These are phyloP conservation scores for Telfairia occidentalis DNA, from an alignment of 331 rosid genomes.

Conservation along the genomic window DNA sequence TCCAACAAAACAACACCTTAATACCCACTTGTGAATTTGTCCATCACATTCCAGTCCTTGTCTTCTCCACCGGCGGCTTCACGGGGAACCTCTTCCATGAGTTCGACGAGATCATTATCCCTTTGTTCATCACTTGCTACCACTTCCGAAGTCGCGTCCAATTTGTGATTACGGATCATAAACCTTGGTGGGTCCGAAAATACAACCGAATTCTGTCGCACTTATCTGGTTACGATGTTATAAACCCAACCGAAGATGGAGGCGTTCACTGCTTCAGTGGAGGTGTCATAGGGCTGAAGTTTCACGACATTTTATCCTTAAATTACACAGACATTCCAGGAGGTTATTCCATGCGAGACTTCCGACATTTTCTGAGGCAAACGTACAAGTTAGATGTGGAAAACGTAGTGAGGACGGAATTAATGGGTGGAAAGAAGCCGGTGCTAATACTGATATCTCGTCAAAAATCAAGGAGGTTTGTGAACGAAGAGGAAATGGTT, in stretches of 20 bases:
- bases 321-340: neutral
- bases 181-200: slow-evolving; percentile 25
- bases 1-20: neutral
- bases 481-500: slow-evolving; percentile 2
- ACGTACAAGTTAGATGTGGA: neutral
- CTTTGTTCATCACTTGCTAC: slow-evolving; percentile 25
- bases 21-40: slow-evolving; percentile 18
- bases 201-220: slow-evolving; percentile 19
- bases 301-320: neutral
- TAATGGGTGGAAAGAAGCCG: neutral
- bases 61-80: slow-evolving; percentile 28
- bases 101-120: slow-evolving; percentile 24
- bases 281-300: neutral
- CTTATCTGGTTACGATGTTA: slow-evolving; percentile 12
- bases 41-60: slow-evolving; percentile 20
- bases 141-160: slow-evolving; percentile 15
- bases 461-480: neutral
- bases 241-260: neutral
- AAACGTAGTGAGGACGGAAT: neutral
- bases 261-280: neutral
- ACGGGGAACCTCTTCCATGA: slow-evolving; percentile 30
- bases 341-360: neutral
- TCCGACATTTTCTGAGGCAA: neutral
- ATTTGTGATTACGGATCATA: slow-evolving; percentile 20
- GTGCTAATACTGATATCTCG: slow-evolving; percentile 6